Evolutionary conservation across 495 filamentous ascomycete species (phyloP).

Genomic region (Durotheca rogersii): DNA sequence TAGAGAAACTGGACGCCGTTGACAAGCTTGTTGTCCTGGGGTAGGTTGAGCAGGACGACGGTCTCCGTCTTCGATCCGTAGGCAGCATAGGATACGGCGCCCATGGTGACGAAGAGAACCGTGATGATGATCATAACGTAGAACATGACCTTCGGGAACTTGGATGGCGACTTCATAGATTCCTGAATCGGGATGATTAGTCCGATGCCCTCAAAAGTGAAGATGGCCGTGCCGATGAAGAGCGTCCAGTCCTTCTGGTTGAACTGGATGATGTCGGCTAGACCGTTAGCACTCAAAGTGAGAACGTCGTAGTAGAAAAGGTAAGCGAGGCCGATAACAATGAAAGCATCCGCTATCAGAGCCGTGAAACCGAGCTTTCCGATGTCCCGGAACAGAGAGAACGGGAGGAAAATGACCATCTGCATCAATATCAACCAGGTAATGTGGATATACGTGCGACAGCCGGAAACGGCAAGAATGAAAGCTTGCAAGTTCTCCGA

Average conservation of each 20-base stretch:
- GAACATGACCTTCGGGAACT: conserved; percentile 84
- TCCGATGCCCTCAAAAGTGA: conserved; percentile 97
- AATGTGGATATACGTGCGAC: conserved; percentile 76
- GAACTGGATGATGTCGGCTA: conserved; percentile 82
- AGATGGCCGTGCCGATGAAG: conserved; percentile 97
- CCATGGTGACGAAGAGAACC: conserved; percentile 84
- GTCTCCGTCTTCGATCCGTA: conserved; percentile 95
- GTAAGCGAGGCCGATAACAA: conserved; percentile 86
- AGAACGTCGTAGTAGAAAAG: conserved; percentile 93
- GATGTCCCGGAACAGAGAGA: conserved; percentile 92
- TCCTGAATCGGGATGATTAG: conserved; percentile 99
- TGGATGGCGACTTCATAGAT: conserved; percentile 84
- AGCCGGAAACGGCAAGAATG: conserved; percentile 77
- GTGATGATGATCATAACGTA: conserved; percentile 93
- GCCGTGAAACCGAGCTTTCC: conserved; percentile 90
- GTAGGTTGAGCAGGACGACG: conserved; percentile 91
- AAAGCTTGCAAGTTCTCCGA: conserved; percentile 95
- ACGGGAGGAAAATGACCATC: conserved; percentile 87
- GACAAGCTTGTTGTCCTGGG: conserved; percentile 93
- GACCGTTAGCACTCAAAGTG: conserved; percentile 74
- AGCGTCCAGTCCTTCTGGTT: conserved; percentile 89
- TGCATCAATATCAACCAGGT: conserved; percentile 89
- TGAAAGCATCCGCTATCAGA: conserved; percentile 89
- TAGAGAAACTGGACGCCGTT: conserved; percentile 96
- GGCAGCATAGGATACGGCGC: conserved; percentile 91